These are phyloP conservation scores for Lentinula boryana DNA, from an alignment of 768 basidiomycete species.

Conservation along the genomic window DNA sequence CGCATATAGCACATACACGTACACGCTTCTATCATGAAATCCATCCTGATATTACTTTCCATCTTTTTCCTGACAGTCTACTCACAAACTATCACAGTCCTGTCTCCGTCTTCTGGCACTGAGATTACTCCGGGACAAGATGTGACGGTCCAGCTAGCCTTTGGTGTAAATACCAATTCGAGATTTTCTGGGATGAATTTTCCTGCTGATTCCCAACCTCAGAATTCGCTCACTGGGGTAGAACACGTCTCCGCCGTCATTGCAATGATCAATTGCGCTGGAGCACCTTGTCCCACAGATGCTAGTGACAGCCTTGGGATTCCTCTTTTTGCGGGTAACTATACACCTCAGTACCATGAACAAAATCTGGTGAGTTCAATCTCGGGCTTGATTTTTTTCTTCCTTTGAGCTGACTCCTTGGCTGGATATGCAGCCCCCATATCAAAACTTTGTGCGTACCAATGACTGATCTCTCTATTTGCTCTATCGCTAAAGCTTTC, in stretches of 20 bases:
- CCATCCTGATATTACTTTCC: background rate
- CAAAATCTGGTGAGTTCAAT: background rate
- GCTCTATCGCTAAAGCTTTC: background rate
- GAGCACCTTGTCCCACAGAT: background rate
- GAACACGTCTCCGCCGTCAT: slow-evolving; percentile 1
- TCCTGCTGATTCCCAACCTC: background rate
- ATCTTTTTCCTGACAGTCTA: background rate
- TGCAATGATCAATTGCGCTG: slow-evolving; percentile 2
- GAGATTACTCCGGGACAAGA: background rate
- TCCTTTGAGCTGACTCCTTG: background rate
- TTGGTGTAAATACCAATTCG: background rate
- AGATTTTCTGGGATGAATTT: background rate
- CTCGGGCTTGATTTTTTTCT: background rate
- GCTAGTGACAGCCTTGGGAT: slow-evolving; percentile 1
- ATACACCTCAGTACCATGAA: background rate
- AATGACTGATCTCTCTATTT: too few relatives aligned
- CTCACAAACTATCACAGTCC: background rate
- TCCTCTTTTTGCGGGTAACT: background rate
- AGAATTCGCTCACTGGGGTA: slow-evolving; percentile 4
- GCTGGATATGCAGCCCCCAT: background rate
- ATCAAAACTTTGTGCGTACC: background rate
- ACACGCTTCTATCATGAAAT: background rate
- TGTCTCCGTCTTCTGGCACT: background rate
- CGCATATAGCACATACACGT: background rate
- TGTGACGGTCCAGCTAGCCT: background rate